Base-by-base conservation (phyloP, 2,329 filamentous ascomycete species). In the Arachnomyces sp. region DNA sequence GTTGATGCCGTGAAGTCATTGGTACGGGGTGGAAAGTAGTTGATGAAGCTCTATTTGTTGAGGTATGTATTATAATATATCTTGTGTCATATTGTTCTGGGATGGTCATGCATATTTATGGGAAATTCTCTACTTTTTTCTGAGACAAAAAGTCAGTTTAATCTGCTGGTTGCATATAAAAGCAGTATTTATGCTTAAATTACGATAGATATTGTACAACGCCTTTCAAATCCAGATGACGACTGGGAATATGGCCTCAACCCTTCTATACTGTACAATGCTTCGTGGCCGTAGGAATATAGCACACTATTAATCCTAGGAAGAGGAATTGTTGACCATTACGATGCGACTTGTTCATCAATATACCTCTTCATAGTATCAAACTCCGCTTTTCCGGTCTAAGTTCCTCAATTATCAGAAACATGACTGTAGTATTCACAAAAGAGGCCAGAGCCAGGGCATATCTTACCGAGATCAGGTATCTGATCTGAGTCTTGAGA, bases 311-410 rank as follows among this genome's bases (percentile, higher is more conserved):
- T 31, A 21, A 33, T 41, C 32, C 31, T 7, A 40, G 38, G 13
- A 18, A 28, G 9, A 28, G 35, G 30, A 25, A 28, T 3, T 12
- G 18, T 38, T 12, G 18, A 36, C 13, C 25, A 14, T 31, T 25
- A 38, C 3, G 12, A 35, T 33, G 49, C 51, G 31, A 58, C 55
- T 47, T 68, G 59, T 48, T 69, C 66, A 39, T 69, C 66, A 18
- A 71, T 63, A 52, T 69, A 69, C 30, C 67, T 57, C 39, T 53
- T 61, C 65, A 70, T 68, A 3, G 57, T 63, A 40, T 70, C 63
- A 36, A 68, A 69, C 44, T 71, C 67, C 2, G 66, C 50, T 45
- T 69, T 69, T 3, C 67, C 67, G 12, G 65, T 68, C 58, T 66
- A 31, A 16, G 21, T 17, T 9, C 7, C 40, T 36, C 18, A 15